These are phyloP conservation scores for Wickerhamomyces sp. DNA, from an alignment of 1,139 yeast genomes.

Conservation along the genomic window DNA sequence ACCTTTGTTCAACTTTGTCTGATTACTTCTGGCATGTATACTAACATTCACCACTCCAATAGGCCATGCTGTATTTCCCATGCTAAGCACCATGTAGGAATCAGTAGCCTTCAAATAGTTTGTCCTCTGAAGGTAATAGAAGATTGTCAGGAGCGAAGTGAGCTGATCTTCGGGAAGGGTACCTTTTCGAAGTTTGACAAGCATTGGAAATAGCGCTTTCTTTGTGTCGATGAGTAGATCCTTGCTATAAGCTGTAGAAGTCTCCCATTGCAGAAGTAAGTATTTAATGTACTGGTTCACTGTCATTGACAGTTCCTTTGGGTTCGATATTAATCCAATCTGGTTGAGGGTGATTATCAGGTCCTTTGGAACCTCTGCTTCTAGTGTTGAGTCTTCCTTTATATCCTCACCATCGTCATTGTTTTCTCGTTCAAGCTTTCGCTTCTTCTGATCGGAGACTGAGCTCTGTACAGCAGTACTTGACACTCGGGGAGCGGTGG, in stretches of 20 bases:
- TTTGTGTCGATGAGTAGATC: conserved; percentile 46
- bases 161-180: conserved; percentile 42
- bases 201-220: conserved; percentile 51
- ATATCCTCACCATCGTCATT: conserved; percentile 5
- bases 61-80: conserved; percentile 93
- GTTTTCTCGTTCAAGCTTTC: too few relatives aligned
- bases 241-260: conserved; percentile 14
- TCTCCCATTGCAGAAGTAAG: conserved; percentile 43
- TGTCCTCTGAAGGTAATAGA: conserved; percentile 51
- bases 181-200: conserved; percentile 50
- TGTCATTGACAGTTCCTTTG: conserved; percentile 29
- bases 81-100: conserved; percentile 68
- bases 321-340: conserved; percentile 9
- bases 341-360: conserved; percentile 14
- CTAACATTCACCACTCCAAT: conserved; percentile 80
- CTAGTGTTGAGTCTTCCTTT: conserved; percentile 4
- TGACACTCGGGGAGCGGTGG: too few relatives aligned
- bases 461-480: too few relatives aligned
- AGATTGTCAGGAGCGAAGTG: conserved; percentile 54
- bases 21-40: conserved; percentile 69
- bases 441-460: too few relatives aligned
- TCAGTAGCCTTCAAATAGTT: conserved; percentile 58
- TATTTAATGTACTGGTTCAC: conserved; percentile 46
- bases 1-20: conserved; percentile 36
- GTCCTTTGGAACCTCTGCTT: conserved; percentile 23